These are phyloP conservation scores for Melampsora americana DNA, from an alignment of 1,284 basidiomycete species.

Conservation along the genomic window DNA sequence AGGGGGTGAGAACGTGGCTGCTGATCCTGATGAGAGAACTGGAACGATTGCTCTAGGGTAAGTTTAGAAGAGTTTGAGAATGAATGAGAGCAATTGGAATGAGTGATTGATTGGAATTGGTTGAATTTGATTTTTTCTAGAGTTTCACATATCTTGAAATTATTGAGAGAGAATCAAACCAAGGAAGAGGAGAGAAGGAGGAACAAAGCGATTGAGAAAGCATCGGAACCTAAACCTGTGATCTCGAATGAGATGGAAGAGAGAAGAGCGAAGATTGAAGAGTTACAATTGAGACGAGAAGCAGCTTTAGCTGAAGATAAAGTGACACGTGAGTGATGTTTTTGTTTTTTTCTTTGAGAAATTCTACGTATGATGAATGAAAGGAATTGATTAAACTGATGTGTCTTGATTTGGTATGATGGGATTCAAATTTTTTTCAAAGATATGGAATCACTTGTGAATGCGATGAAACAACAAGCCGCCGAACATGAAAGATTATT, in stretches of 20 bases:
- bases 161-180: constrained; percentile 42
- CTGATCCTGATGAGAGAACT: constrained; percentile 31
- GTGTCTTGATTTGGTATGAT: too few species aligned
- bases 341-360: too few species aligned
- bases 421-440: too few species aligned
- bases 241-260: constrained; percentile 43
- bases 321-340: constrained; percentile 20
- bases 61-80: not conserved
- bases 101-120: not conserved
- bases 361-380: too few species aligned
- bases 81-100: too few species aligned
- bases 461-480: constrained; percentile 40
- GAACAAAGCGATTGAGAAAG: constrained; percentile 39
- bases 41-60: constrained; percentile 43
- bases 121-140: constrained; percentile 12
- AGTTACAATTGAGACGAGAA: constrained; percentile 40
- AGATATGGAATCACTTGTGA: constrained; percentile 42
- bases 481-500: constrained; percentile 37
- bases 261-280: constrained; percentile 37
- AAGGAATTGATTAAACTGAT: too few species aligned
- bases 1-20: constrained; percentile 26
- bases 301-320: constrained; percentile 43
- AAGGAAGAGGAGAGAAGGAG: constrained; percentile 41
- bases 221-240: constrained; percentile 32
- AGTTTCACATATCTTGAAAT: constrained; percentile 42